Base-by-base conservation (phyloP, 1,139 yeast genomes). In the Pichia sp. region DNA sequence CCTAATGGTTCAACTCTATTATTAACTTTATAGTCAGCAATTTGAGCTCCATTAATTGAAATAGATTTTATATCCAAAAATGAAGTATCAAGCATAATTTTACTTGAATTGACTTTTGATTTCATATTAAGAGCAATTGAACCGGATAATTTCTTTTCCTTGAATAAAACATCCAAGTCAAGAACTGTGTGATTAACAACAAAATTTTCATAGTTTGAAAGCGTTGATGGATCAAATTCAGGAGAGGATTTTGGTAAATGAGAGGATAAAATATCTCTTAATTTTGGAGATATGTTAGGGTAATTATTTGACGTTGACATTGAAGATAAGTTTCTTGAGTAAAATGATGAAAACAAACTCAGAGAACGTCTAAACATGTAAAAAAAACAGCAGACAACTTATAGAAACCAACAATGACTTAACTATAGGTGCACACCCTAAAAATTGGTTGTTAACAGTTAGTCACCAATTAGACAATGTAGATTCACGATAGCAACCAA, bases 161-260 rank as follows among this genome's bases (percentile, higher is more conserved):
- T 76, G 70, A 91, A 90, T 52, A 75, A 68, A 19, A 90, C 75
- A 18, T 74, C 70, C 52, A 86, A 70, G 55, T 75, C 70, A 51
- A 89, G 71, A 6, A 65, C 66, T 1, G 95, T 83, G 55, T 76
- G 69, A 22, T 67, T 60, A 34, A 87, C 77, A 9, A 69, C 61
- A 63, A 86, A 84, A 46, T 72, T 63, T 36, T 62, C 62, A 69
- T 87, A 89, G 67, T 85, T 87, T 49, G 96, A 88, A 30, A 77
- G 70, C 6, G 96, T 87, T 19, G 93, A 84, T 28, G 87, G 84
- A 67, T 88, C 96, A 13, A 63, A 56, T 60, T 83, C 88, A 0
- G 89, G 86, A 3, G 81, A 74, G 7, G 52, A 47, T 3, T 58
- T 57, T 1, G 86, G 86, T 38, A 71, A 64, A 54, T 66, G 67